A percentile compares a stretch with the other conserved stretches of the same genome.
Evolutionary conservation across 352 stramenopile species (phyloP).

Genomic region (Phytophthora syringae): DNA sequence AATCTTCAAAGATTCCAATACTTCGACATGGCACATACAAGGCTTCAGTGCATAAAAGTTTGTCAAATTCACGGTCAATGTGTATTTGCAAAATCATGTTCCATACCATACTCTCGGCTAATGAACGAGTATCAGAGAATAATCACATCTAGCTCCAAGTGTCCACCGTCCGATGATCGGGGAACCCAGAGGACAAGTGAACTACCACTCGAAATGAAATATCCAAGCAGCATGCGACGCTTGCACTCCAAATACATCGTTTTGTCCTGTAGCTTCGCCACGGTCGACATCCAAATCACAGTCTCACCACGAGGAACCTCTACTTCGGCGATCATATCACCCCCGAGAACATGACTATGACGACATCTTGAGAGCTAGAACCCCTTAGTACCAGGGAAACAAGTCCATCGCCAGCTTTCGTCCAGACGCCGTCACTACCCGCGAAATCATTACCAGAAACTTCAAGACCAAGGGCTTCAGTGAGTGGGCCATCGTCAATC

Average conservation of each 20-base stretch:
- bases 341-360: constrained; percentile 52
- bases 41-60: no score
- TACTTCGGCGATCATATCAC: constrained; percentile 40
- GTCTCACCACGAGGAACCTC: constrained; percentile 39
- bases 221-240: constrained; percentile 47
- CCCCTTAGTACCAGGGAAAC: constrained; percentile 52
- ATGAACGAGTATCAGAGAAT: no score
- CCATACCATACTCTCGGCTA: no score
- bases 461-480: constrained; percentile 46
- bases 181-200: constrained; percentile 62
- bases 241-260: constrained; percentile 70
- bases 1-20: no score
- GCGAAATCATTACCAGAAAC: constrained; percentile 51
- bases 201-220: constrained; percentile 48
- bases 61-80: no score
- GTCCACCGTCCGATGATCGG: constrained; percentile 36
- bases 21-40: no score
- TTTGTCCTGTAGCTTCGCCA: constrained; percentile 49
- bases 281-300: constrained; percentile 44
- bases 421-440: constrained; percentile 50
- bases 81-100: no score
- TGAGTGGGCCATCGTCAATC: constrained; percentile 52
- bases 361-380: constrained; percentile 45
- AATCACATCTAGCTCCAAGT: no score
- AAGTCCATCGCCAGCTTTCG: constrained; percentile 41